Conservation (phyloP, 2,329 filamentous ascomycete species). For the Cercospora zeae-maydis region DNA sequence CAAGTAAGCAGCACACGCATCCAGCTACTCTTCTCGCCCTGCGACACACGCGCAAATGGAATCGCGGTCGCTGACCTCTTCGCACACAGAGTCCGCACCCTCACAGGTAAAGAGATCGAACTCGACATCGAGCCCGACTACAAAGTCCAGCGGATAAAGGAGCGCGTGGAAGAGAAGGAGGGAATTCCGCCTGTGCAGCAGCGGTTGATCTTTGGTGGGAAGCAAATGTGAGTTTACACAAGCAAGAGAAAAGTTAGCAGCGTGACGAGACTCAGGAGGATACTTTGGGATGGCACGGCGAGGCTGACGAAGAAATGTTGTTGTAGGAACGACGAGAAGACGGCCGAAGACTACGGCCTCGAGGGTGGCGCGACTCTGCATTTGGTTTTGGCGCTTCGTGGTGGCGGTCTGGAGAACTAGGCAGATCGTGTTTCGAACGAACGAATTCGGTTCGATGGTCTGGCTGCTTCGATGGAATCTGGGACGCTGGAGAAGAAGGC, state of each 20-base stretch:
- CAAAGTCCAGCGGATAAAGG: conserved; percentile 96
- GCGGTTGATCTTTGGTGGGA: conserved; percentile 91
- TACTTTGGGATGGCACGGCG: too few species aligned
- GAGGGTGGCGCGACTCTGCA: conserved; percentile 91
- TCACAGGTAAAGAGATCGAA: conserved; percentile 98
- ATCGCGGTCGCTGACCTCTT: background rate
- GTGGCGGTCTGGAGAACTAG: conserved; percentile 50
- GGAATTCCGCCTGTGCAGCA: conserved; percentile 97
- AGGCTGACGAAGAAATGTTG: background rate
- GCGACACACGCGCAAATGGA: background rate
- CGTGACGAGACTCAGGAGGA: background rate
- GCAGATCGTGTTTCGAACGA: background rate
- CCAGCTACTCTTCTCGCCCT: background rate
- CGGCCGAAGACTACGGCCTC: conserved; percentile 82
- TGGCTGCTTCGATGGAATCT: background rate
- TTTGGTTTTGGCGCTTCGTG: conserved; percentile 88
- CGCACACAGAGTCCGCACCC: conserved; percentile 75
- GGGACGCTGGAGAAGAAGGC: background rate
- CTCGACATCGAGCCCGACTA: conserved; percentile 92
- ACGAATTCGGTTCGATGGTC: background rate
- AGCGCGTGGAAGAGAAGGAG: conserved; percentile 98
- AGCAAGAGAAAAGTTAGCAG: background rate
- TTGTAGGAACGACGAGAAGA: conserved; percentile 89
- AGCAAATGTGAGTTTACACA: conserved; percentile 72
- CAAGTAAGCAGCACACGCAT: background rate